These are phyloP conservation scores for Mariannaea elegans DNA, from an alignment of 2,329 filamentous ascomycete genomes.

Conservation along the genomic window DNA sequence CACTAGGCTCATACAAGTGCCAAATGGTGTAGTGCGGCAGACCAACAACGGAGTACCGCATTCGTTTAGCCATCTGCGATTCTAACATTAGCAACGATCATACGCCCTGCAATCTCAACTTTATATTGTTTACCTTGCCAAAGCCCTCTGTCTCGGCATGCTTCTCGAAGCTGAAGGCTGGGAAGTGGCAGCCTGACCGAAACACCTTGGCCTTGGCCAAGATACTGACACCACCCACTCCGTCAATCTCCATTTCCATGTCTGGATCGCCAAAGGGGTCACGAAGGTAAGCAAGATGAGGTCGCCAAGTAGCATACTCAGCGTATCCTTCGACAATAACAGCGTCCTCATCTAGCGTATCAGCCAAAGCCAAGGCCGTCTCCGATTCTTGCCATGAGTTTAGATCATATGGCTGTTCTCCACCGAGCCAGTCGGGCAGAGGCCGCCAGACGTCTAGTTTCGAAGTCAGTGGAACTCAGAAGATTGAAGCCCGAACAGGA, in stretches of 20 bases:
- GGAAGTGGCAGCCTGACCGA: constrained; percentile 94
- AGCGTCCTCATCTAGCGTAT: constrained; percentile 95
- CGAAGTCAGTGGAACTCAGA: constrained; percentile 35
- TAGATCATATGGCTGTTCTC: constrained; percentile 96
- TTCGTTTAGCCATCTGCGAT: constrained; percentile 89
- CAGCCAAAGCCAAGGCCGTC: constrained; percentile 90
- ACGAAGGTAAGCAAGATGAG: constrained; percentile 93
- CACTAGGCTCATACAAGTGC: constrained; percentile 99
- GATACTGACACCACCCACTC: constrained; percentile 96
- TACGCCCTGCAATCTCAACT: background rate
- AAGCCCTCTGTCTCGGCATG: constrained; percentile 99
- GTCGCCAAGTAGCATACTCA: constrained; percentile 98
- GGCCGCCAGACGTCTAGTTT: constrained; percentile 92
- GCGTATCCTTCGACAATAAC: constrained; percentile 99
- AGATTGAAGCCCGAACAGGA: constrained; percentile 33
- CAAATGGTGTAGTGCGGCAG: constrained; percentile 98
- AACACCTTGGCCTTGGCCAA: constrained; percentile 96
- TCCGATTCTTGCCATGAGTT: constrained; percentile 99
- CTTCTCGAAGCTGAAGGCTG: constrained; percentile 98
- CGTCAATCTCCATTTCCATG: constrained; percentile 99
- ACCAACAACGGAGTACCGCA: constrained; percentile 95
- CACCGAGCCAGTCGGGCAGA: constrained; percentile 98
- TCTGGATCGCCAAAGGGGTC: constrained; percentile 98
- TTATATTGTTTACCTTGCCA: constrained; percentile 76
- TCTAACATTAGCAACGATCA: constrained; percentile 21